phyloP scores from a whole-genome alignment of 2,329 filamentous ascomycete genomes.

The Thielaviopsis ethacetica region DNA sequence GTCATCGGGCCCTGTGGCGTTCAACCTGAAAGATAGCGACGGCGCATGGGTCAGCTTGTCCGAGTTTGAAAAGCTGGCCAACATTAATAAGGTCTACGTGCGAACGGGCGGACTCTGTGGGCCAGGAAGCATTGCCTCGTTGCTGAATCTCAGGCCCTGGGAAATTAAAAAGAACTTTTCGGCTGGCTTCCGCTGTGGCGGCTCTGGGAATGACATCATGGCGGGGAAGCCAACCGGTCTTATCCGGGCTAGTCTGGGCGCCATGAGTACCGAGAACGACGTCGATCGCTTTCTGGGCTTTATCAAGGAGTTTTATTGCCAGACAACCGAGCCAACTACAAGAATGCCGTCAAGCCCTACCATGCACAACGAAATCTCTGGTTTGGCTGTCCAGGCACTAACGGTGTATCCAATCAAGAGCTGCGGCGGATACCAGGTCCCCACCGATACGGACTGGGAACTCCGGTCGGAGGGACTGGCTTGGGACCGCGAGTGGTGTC shows the following conservation, averaged over 20 bases:
- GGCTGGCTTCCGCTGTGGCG: slow-evolving; percentile 68
- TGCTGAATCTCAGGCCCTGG: slow-evolving; percentile 57
- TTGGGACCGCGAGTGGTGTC: slow-evolving; percentile 95
- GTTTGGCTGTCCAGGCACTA: slow-evolving; percentile 38
- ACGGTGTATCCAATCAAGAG: slow-evolving; percentile 88
- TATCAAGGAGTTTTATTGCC: slow-evolving; percentile 38
- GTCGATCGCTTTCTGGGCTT: slow-evolving; percentile 58
- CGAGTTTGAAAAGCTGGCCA: slow-evolving; percentile 77
- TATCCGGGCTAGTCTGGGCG: slow-evolving; percentile 70
- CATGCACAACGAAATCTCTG: neutral
- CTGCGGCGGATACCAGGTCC: slow-evolving; percentile 64
- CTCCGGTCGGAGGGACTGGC: slow-evolving; percentile 66
- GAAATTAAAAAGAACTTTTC: slow-evolving; percentile 78
- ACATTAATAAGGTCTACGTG: slow-evolving; percentile 63
- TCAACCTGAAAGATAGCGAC: slow-evolving; percentile 57
- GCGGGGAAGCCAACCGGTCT: slow-evolving; percentile 77
- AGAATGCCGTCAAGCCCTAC: neutral
- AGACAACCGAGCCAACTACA: neutral
- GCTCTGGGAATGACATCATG: slow-evolving; percentile 58
- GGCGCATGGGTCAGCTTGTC: slow-evolving; percentile 65
- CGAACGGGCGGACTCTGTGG: slow-evolving; percentile 86
- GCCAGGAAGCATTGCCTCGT: slow-evolving; percentile 65
- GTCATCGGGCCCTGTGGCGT: slow-evolving; percentile 64
- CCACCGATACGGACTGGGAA: slow-evolving; percentile 50
- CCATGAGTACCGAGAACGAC: slow-evolving; percentile 71